Conservation (phyloP, 139 green algal species). For the Chlamydomonas schloesseri region DNA sequence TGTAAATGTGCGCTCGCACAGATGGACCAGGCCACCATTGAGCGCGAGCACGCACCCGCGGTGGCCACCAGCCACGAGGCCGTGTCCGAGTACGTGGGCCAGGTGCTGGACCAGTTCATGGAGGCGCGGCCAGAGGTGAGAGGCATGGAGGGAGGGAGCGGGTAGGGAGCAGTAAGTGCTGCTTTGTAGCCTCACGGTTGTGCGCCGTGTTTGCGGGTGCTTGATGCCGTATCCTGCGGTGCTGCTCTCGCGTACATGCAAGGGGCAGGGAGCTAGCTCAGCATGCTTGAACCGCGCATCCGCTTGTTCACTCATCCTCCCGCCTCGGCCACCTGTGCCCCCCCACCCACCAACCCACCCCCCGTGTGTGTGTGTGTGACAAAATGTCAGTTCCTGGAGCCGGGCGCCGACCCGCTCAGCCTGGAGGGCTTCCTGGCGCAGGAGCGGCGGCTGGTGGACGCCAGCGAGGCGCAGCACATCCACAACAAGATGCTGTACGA, state of each 20-base stretch:
- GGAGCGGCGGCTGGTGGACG: constrained; percentile 47
- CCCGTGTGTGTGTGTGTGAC: no score
- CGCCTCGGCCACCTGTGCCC: no score
- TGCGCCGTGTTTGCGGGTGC: no score
- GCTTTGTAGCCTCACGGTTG: no score
- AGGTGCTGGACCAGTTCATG: constrained; percentile 39
- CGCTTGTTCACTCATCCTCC: no score
- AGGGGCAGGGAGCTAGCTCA: no score
- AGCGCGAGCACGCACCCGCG: constrained; percentile 31
- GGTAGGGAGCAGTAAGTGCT: no score
- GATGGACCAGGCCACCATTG: constrained; percentile 35
- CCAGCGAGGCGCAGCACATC: constrained; percentile 60
- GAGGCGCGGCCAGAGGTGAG: constrained; percentile 26
- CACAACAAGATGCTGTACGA: constrained; percentile 69
- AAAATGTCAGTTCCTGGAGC: constrained; percentile 53
- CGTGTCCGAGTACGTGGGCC: constrained; percentile 7
- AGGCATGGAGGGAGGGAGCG: no score
- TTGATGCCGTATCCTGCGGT: no score
- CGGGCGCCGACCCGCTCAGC: constrained; percentile 55
- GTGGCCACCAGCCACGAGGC: constrained; percentile 9
- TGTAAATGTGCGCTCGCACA: not conserved
- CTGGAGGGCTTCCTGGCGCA: constrained; percentile 57
- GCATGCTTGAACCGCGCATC: no score
- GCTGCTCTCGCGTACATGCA: no score
- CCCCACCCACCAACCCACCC: no score